Evolutionary conservation across 176 grass and related monocot species (phyloP).

Genomic region (Lolium perenne): DNA sequence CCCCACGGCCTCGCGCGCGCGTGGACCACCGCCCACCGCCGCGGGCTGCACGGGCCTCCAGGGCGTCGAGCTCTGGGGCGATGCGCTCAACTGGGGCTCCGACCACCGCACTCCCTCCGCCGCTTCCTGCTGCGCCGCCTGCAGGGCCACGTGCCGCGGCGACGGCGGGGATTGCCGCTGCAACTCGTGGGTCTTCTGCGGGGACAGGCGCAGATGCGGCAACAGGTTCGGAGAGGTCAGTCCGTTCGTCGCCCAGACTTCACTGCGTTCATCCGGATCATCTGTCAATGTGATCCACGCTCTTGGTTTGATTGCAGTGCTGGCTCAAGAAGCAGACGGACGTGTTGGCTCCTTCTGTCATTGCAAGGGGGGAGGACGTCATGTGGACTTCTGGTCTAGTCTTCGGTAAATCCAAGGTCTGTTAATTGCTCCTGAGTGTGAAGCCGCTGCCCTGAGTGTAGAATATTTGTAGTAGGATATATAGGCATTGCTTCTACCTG

Average conservation of each 20-base stretch:
- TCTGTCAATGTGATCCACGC: not conserved
- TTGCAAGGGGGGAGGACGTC: constrained; percentile 55
- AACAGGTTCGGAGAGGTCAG: constrained; percentile 74
- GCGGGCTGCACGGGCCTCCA: constrained; percentile 59
- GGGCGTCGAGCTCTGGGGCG: constrained; percentile 81
- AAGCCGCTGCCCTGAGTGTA: not conserved
- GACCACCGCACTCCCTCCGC: constrained; percentile 60
- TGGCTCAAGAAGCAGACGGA: constrained; percentile 94
- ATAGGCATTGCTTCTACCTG: constrained; percentile 17
- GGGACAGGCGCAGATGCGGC: constrained; percentile 62
- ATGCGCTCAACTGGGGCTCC: constrained; percentile 66
- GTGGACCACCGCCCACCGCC: not conserved
- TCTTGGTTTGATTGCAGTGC: constrained; percentile 44
- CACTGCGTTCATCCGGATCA: not conserved
- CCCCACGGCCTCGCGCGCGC: constrained; percentile 19
- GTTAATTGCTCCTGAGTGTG: not conserved
- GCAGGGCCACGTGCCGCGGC: constrained; percentile 69
- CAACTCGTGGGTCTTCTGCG: constrained; percentile 94
- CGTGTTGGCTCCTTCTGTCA: constrained; percentile 60
- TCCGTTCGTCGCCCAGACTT: not conserved
- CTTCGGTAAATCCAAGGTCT: constrained; percentile 70
- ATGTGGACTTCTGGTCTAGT: constrained; percentile 92
- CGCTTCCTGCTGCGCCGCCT: constrained; percentile 68
- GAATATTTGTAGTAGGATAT: not conserved
- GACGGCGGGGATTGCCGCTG: constrained; percentile 57